Percentiles rank a stretch among this genome's conserved stretches.
phyloP scores from a whole-genome alignment of 176 grass and related monocot genomes.

The Bothriochloa decipiens region DNA sequence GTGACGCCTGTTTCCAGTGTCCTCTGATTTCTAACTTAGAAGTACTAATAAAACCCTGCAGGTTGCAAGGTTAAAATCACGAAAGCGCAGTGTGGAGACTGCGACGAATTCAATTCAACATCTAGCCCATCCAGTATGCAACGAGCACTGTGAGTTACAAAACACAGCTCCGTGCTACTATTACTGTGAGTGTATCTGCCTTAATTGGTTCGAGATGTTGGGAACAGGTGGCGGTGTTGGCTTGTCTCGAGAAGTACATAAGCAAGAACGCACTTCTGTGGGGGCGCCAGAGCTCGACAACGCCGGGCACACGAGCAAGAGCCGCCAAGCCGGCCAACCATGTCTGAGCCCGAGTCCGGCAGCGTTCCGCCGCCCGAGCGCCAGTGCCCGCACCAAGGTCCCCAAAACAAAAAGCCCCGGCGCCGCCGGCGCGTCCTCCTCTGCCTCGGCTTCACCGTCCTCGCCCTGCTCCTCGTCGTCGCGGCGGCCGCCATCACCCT shows the following conservation, averaged over 20 bases:
- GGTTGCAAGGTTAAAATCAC: slow-evolving; percentile 47
- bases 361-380: background rate
- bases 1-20: background rate
- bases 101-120: background rate
- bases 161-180: background rate
- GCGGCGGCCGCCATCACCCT: slow-evolving; percentile 47
- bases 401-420: background rate
- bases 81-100: background rate
- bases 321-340: background rate
- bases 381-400: background rate
- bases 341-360: slow-evolving; percentile 40
- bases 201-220: no score
- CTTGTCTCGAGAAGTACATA: background rate
- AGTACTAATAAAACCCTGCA: slow-evolving; percentile 28
- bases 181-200: background rate
- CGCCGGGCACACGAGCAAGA: background rate
- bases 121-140: background rate
- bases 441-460: slow-evolving; percentile 34
- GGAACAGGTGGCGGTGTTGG: background rate
- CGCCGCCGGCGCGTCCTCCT: slow-evolving; percentile 40
- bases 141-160: no score
- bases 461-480: slow-evolving; percentile 53
- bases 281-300: background rate
- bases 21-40: slow-evolving; percentile 3
- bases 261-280: background rate